Conservation (phyloP, 73 alveolate genomes). For the Diophrys sp. region DNA sequence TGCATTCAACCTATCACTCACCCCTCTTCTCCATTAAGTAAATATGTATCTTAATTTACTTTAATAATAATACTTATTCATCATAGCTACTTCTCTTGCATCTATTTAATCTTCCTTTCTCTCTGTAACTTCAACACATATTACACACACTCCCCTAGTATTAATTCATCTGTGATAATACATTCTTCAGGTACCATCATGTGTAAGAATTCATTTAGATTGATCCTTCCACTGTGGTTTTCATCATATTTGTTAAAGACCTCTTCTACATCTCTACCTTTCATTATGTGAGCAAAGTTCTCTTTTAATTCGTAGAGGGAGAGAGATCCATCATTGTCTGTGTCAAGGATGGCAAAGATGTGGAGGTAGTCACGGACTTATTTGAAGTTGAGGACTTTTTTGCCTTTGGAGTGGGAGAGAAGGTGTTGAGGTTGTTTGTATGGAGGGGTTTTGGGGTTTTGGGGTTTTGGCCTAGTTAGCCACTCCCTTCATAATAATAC, state of each 20-base stretch:
- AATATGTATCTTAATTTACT: no score
- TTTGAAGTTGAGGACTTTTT: conserved; percentile 28
- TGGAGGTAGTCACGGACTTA: conserved; percentile 44
- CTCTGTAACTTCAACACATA: not conserved
- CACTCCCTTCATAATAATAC: no score
- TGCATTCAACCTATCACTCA: no score
- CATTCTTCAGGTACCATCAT: conserved; percentile 32
- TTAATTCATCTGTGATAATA: conserved; percentile 2
- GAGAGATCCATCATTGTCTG: conserved; percentile 10
- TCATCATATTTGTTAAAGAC: not conserved
- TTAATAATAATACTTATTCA: no score
- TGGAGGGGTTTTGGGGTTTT: no score
- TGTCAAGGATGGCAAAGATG: conserved; percentile 34
- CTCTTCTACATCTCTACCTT: not conserved
- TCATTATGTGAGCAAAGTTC: not conserved
- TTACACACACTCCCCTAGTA: not conserved
- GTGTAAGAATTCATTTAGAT: conserved; percentile 19
- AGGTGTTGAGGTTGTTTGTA: no score
- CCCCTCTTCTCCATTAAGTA: no score
- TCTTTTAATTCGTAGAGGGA: not conserved
- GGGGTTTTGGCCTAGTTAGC: no score
- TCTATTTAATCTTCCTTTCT: not conserved
- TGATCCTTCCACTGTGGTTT: not conserved
- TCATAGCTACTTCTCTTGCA: not conserved
- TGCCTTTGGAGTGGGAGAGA: no score